Conservation (phyloP, 305 asterid genomes). For the Plantago coronopus region DNA sequence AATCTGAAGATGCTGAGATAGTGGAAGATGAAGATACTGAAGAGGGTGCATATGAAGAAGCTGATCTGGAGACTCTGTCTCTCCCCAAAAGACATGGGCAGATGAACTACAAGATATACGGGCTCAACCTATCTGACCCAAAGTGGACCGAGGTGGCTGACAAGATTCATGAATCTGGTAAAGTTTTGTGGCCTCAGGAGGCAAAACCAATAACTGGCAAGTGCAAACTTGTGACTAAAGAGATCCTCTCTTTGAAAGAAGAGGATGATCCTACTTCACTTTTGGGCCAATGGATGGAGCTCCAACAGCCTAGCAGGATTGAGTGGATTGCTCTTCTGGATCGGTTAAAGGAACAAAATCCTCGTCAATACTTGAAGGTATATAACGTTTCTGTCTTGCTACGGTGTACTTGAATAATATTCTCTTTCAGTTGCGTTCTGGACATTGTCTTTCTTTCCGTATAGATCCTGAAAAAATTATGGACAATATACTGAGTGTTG, state of each 20-base stretch:
- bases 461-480: too few relatives aligned
- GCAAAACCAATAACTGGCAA: constrained; percentile 64
- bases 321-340: constrained; percentile 82
- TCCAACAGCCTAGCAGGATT: constrained; percentile 69
- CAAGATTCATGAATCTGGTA: constrained; percentile 64
- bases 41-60: constrained; percentile 28
- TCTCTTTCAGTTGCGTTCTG: background rate
- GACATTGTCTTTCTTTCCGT: background rate
- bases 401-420: constrained; percentile 13
- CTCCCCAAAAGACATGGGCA: constrained; percentile 90
- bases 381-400: constrained; percentile 9
- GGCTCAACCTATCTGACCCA: constrained; percentile 71
- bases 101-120: constrained; percentile 79
- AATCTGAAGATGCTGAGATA: constrained; percentile 7
- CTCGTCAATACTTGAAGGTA: constrained; percentile 59
- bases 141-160: constrained; percentile 85
- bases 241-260: constrained; percentile 49
- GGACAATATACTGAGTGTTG: too few relatives aligned
- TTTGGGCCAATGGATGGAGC: constrained; percentile 63
- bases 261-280: constrained; percentile 62
- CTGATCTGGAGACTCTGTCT: constrained; percentile 30
- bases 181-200: constrained; percentile 61
- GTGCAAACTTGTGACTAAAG: constrained; percentile 63
- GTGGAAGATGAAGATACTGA: constrained; percentile 20
- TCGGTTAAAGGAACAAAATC: constrained; percentile 42